These are phyloP conservation scores for Erodium moschatum DNA, from an alignment of 441 rosid genomes.

Conservation along the genomic window DNA sequence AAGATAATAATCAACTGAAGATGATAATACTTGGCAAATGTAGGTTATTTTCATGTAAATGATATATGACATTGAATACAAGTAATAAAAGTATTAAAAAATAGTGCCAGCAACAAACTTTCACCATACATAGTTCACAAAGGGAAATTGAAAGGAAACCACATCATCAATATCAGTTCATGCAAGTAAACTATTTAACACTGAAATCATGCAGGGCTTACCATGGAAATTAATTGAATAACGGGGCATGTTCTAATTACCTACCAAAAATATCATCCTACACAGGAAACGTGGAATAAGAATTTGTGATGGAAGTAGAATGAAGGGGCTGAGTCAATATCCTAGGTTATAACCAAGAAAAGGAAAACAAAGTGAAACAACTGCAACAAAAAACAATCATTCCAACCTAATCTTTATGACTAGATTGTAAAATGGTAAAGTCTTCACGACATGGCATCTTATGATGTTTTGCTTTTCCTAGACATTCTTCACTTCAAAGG, in stretches of 20 bases:
- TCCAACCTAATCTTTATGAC: background rate
- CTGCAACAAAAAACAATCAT: background rate
- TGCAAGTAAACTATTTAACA: background rate
- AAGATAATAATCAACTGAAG: background rate
- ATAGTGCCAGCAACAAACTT: background rate
- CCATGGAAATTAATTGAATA: background rate
- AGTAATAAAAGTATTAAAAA: background rate
- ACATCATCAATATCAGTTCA: background rate
- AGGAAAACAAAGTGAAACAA: background rate
- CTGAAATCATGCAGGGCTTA: background rate
- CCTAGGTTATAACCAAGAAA: background rate
- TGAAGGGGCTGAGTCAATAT: background rate
- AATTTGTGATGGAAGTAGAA: background rate
- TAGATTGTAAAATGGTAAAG: background rate
- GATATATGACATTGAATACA: background rate
- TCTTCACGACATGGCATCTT: background rate
- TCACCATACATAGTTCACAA: background rate
- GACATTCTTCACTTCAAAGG: background rate
- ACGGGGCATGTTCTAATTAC: background rate
- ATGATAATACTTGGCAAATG: background rate
- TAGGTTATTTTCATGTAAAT: background rate
- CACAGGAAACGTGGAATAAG: background rate
- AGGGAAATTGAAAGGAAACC: background rate
- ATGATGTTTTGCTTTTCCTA: background rate
- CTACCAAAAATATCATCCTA: constrained; percentile 2